phyloP scores from a whole-genome alignment of 805 yeast genomes.

The Brettanomyces anomalus region DNA sequence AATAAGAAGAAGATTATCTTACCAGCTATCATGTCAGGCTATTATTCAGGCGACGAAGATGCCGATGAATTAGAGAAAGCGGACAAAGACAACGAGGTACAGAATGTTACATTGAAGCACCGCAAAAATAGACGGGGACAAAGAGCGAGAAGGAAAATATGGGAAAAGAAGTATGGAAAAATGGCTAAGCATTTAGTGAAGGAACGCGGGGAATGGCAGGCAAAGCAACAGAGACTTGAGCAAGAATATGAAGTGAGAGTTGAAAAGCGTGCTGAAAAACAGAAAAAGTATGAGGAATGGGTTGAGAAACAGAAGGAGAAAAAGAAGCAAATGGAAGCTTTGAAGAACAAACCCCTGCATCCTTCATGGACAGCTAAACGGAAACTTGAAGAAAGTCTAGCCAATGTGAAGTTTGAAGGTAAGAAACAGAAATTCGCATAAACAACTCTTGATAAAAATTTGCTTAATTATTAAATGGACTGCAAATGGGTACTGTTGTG shows the following conservation, averaged over 20 bases:
- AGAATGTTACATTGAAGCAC: slow-evolving; percentile 36
- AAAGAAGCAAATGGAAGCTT: slow-evolving; percentile 12
- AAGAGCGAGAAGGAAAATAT: slow-evolving; percentile 90
- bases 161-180: slow-evolving; percentile 86
- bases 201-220: slow-evolving; percentile 44
- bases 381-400: slow-evolving; percentile 55
- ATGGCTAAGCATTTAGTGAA: slow-evolving; percentile 76
- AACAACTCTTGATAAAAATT: not conserved
- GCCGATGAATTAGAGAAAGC: slow-evolving; percentile 39
- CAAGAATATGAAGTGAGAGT: slow-evolving; percentile 65
- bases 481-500: too few species aligned
- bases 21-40: slow-evolving; percentile 77
- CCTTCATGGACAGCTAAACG: slow-evolving; percentile 98
- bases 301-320: slow-evolving; percentile 9
- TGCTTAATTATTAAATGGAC: not conserved
- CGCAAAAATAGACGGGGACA: slow-evolving; percentile 94
- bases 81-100: slow-evolving; percentile 40
- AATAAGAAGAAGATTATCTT: slow-evolving; percentile 3
- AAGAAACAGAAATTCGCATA: slow-evolving; percentile 74
- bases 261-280: slow-evolving; percentile 53
- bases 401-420: slow-evolving; percentile 67
- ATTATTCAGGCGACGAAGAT: slow-evolving; percentile 69
- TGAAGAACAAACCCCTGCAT: slow-evolving; percentile 38
- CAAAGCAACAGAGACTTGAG: slow-evolving; percentile 52
- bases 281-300: slow-evolving; percentile 14